A percentile compares a stretch with the other conserved stretches of the same genome.
phyloP scores from a whole-genome alignment of 495 filamentous ascomycete species.

The Hypoxylon fragiforme region DNA sequence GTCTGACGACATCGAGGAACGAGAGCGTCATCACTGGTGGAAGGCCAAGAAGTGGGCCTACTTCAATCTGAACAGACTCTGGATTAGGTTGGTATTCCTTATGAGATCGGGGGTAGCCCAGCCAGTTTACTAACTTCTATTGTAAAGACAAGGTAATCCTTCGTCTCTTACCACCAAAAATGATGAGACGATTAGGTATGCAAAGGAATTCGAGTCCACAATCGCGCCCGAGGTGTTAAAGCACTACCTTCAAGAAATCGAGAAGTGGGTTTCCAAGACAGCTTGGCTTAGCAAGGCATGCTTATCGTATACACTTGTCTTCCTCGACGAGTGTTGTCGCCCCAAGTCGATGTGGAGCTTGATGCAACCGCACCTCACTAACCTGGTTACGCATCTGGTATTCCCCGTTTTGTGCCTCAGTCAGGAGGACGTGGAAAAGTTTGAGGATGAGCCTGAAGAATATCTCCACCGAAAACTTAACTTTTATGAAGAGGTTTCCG shows the following conservation, averaged over 20 bases:
- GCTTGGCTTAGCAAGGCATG: conserved; percentile 93
- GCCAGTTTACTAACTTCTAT: conserved; percentile 30
- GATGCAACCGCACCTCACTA: conserved; percentile 90
- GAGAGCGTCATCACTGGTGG: conserved; percentile 97
- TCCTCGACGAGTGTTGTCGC: conserved; percentile 95
- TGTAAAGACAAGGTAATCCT: conserved; percentile 90
- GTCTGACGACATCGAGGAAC: conserved; percentile 79
- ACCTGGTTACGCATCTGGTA: conserved; percentile 86
- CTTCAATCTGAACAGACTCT: conserved; percentile 93
- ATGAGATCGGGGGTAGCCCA: neutral
- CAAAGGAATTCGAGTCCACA: conserved; percentile 85
- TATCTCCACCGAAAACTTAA: conserved; percentile 97
- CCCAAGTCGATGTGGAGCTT: conserved; percentile 96
- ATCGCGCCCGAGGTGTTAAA: conserved; percentile 96
- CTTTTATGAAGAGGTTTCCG: conserved; percentile 95
- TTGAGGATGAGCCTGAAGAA: conserved; percentile 90
- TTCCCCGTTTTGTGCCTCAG: conserved; percentile 94
- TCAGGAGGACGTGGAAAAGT: conserved; percentile 90
- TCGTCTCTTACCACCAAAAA: conserved; percentile 62
- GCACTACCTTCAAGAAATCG: conserved; percentile 87
- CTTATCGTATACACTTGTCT: conserved; percentile 87
- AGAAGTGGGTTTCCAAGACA: conserved; percentile 95
- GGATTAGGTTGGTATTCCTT: conserved; percentile 72
- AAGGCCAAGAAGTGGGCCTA: conserved; percentile 99
- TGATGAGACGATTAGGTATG: conserved; percentile 73